These are phyloP conservation scores for Chlamydomonas reinhardtii DNA, from an alignment of 163 green algal genomes.

Conservation along the genomic window DNA sequence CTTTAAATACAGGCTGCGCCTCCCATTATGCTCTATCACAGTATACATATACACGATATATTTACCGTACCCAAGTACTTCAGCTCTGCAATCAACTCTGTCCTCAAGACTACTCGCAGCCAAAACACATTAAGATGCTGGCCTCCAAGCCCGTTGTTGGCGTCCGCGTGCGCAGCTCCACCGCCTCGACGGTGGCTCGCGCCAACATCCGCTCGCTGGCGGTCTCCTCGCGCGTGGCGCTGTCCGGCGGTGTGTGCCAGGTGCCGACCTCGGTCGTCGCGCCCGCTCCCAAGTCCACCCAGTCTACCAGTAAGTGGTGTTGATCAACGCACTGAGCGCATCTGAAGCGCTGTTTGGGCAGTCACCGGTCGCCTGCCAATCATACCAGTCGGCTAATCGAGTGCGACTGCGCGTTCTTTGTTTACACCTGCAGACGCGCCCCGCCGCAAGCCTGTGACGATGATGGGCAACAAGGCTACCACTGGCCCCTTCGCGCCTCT, in stretches of 20 bases:
- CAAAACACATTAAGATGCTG: conserved; percentile 32
- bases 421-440: conserved; percentile 50
- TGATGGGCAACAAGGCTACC: conserved; percentile 87
- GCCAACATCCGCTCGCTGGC: neutral
- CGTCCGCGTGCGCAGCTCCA: neutral
- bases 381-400: neutral
- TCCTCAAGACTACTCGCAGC: neutral
- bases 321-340: neutral
- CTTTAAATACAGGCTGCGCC: too few species aligned
- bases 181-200: neutral
- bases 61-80: too few species aligned
- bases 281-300: conserved; percentile 16
- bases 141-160: conserved; percentile 29
- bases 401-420: neutral
- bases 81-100: too few species aligned
- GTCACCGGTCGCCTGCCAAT: neutral
- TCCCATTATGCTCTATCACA: too few species aligned
- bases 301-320: conserved; percentile 28
- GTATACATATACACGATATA: too few species aligned
- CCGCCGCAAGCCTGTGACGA: conserved; percentile 59
- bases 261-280: too few species aligned
- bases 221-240: conserved; percentile 39
- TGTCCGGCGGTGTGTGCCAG: conserved; percentile 10
- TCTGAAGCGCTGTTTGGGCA: neutral
- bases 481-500: conserved; percentile 92